Percentiles rank a stretch among this genome's conserved stretches.
Evolutionary conservation across 768 basidiomycete genomes (phyloP).

Genomic region (Astraeus odoratus): DNA sequence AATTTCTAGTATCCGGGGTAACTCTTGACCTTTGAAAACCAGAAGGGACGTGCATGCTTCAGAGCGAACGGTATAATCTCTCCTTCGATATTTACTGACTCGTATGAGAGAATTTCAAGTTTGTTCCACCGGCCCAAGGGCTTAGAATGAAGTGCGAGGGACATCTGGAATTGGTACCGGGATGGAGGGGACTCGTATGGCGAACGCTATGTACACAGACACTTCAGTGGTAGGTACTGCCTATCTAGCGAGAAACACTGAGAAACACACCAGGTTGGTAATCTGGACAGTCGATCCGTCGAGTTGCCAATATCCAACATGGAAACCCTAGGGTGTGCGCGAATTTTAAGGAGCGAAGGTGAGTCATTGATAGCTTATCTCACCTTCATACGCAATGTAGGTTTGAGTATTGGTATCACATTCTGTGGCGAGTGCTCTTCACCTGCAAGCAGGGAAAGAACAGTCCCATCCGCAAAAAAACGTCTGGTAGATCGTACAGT

Average conservation of each 20-base stretch:
- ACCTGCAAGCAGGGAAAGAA: slow-evolving; percentile 78
- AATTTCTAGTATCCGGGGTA: slow-evolving; percentile 37
- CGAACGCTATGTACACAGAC: background rate
- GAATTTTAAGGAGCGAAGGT: background rate
- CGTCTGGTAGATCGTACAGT: slow-evolving; percentile 41
- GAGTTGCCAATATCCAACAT: slow-evolving; percentile 69
- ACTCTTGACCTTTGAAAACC: slow-evolving; percentile 87
- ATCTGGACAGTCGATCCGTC: slow-evolving; percentile 52
- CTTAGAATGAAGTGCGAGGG: slow-evolving; percentile 60
- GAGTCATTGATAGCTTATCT: background rate
- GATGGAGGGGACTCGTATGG: slow-evolving; percentile 13
- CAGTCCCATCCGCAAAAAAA: slow-evolving; percentile 82
- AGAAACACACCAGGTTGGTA: slow-evolving; percentile 52
- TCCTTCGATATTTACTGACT: background rate
- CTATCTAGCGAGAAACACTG: slow-evolving; percentile 1
- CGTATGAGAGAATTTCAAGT: background rate
- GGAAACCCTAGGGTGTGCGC: slow-evolving; percentile 47
- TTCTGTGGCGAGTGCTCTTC: slow-evolving; percentile 66
- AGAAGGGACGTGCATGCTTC: slow-evolving; percentile 85
- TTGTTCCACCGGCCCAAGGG: slow-evolving; percentile 71
- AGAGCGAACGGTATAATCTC: slow-evolving; percentile 50
- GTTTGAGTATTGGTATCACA: slow-evolving; percentile 71
- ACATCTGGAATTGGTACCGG: slow-evolving; percentile 72
- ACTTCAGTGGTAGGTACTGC: slow-evolving; percentile 6
- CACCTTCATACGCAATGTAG: slow-evolving; percentile 74